Evolutionary conservation across 2,329 filamentous ascomycete species (phyloP), one percentile per base, ranked within the genome.

Genomic region (Magnaporthales sp.): DNA sequence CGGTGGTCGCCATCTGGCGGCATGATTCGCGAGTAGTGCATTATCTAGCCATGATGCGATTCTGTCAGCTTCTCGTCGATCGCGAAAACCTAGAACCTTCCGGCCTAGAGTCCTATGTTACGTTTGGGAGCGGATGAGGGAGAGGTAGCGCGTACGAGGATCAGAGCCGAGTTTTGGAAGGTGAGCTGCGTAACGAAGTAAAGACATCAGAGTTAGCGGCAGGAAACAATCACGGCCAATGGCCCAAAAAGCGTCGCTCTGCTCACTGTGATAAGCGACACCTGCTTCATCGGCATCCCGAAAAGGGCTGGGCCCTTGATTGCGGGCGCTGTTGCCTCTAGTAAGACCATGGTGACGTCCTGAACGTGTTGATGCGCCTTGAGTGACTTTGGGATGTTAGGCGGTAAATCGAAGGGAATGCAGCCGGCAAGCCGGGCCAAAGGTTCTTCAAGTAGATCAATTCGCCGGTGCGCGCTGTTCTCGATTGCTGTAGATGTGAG

Each of bases 11-110:
- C 88, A 10, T 86, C 83, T 10, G 89, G 84, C n/a, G 93, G 91
- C 93, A 97, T 97, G 68, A 96, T 88, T 70, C 93, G 88, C 31
- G 93, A 97, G 78, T 98, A 97, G 80, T 97, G 94, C 84, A 97
- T 91, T 67, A 97, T 85, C 91, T 94, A 74, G 64, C 30, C 26
- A 66, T 67, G 60, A 19, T 58, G 64, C 61, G 68, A 72, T 56
- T 29, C 3, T 22, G 13, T 54, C 66, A 54, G 32, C 38, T 64
- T 30, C 32, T 46, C 66, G 68, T 24, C 30, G 51, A 38, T 32
- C 19, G 32, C 27, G 62, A 62, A 51, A 30, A 5, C 31, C 9
- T 56, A 26, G 24, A 63, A 56, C 22, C 11, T 19, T 22, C 54
- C 9, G 54, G 9, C n/a, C n/a, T n/a, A n/a, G n/a, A n/a, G n/a